Evolutionary conservation across 2,329 filamentous ascomycete genomes (phyloP).

Genomic region (Metarhizium guizhouense): DNA sequence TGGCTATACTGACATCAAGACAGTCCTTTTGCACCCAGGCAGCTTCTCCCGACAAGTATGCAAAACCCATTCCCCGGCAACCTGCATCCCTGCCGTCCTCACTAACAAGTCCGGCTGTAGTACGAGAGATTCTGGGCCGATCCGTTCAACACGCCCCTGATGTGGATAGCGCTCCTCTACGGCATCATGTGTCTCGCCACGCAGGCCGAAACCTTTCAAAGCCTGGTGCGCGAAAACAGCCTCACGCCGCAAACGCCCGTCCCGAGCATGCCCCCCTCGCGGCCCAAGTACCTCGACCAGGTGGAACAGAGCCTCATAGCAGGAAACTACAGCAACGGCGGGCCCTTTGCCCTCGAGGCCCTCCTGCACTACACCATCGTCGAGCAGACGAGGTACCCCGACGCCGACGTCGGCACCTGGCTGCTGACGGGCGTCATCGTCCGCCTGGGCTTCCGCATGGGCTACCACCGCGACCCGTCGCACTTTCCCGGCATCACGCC

Average conservation of each 20-base stretch:
- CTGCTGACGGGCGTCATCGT: constrained; percentile 24
- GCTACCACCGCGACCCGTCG: constrained; percentile 34
- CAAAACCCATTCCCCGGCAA: neutral
- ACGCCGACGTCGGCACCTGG: constrained; percentile 25
- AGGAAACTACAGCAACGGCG: constrained; percentile 32
- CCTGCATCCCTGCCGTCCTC: too few relatives aligned
- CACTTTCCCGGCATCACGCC: constrained; percentile 30
- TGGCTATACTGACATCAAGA: neutral
- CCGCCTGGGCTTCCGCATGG: constrained; percentile 28
- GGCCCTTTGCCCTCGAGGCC: constrained; percentile 31
- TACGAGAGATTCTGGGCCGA: constrained; percentile 36
- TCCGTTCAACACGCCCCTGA: constrained; percentile 24
- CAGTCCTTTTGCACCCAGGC: neutral
- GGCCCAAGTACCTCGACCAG: constrained; percentile 15
- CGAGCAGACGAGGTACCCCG: constrained; percentile 20
- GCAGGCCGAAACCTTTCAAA: neutral
- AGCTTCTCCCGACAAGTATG: neutral
- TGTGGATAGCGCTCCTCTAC: constrained; percentile 39
- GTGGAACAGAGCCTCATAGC: constrained; percentile 27
- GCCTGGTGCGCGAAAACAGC: constrained; percentile 1
- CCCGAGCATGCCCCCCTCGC: neutral
- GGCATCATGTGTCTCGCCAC: constrained; percentile 32
- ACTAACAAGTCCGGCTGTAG: constrained; percentile 10
- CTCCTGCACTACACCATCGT: constrained; percentile 24
- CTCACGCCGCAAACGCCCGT: neutral